Evolutionary conservation across 768 basidiomycete species (phyloP), one percentile per base, ranked within the genome.

Genomic region (Collybia mongolica): DNA sequence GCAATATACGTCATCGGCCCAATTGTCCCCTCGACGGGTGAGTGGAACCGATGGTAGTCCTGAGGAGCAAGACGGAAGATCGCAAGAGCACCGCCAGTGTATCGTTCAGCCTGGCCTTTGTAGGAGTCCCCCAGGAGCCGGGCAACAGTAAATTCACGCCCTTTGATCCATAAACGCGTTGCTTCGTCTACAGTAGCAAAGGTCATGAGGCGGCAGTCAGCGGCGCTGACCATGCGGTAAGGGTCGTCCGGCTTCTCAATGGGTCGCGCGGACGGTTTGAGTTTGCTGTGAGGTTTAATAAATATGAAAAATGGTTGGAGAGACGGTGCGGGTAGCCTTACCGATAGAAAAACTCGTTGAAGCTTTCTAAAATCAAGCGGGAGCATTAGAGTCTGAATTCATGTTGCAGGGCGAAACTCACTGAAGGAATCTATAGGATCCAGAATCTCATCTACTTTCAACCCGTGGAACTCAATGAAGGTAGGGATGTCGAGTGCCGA

Each of bases 31-130:
- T 91, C 90, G 18, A 95, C 89, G 0, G 92, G 90, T 0, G 82
- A 82, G 64, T 92, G 90, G 78, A 94, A 97, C 1, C 95, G 87
- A 67, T 98, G 95, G 60, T 98, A 98, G 59, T 98, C 95, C 69
- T 95, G 90, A 0, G 94, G 94, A 1, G 94, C 94, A 17, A 97
- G 73, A 15, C 95, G 76, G 71, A 98, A 98, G 49, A 97, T 97
- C 7, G 79, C 90, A 44, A 99, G 61, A 0, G 88, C 84, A 5
- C 97, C 96, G 7, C 90, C 90, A 1, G 72, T 69, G 61, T 88
- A 98, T 35, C 78, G 76, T 4, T 85, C 82, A 1, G 79, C 83
- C 43, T 90, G 80, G 18, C 77, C 72, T 55, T 81, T 81, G 66
- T 94, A 93, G 9, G 68, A 71, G 2, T 90, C 87, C 0, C 95